These are phyloP conservation scores for Pseudozyma sp. DNA, from an alignment of 1,284 basidiomycete species.

Conservation along the genomic window DNA sequence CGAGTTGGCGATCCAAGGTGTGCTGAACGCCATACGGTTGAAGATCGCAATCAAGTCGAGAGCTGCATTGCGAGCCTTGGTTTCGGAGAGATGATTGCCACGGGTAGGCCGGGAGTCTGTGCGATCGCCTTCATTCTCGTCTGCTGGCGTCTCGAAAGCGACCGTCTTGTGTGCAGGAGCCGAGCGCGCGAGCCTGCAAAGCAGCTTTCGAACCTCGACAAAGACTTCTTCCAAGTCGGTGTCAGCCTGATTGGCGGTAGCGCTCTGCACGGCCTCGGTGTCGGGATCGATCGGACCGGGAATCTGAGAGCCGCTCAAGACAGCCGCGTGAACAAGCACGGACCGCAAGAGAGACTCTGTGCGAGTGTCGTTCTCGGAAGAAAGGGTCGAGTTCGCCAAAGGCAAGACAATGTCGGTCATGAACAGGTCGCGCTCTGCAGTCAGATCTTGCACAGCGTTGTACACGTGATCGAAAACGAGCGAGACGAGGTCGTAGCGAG, in stretches of 20 bases:
- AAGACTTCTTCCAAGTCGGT: slow-evolving; percentile 52
- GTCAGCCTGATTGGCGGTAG: slow-evolving; percentile 8
- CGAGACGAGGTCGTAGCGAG: slow-evolving; percentile 53
- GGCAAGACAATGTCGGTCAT: slow-evolving; percentile 61
- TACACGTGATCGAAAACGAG: slow-evolving; percentile 65
- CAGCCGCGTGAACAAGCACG: slow-evolving; percentile 63
- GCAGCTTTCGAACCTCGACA: slow-evolving; percentile 45
- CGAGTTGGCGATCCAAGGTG: slow-evolving; percentile 55
- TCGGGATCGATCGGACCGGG: slow-evolving; percentile 44
- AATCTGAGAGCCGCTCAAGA: slow-evolving; percentile 47
- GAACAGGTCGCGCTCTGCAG: slow-evolving; percentile 53
- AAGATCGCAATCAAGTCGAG: slow-evolving; percentile 65
- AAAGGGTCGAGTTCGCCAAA: slow-evolving; percentile 53
- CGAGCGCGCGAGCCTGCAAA: slow-evolving; percentile 43
- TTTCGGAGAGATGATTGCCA: slow-evolving; percentile 13
- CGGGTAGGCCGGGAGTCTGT: slow-evolving; percentile 7
- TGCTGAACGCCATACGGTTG: slow-evolving; percentile 64
- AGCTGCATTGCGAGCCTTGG: slow-evolving; percentile 51
- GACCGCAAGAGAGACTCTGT: slow-evolving; percentile 49
- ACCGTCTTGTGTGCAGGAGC: slow-evolving; percentile 17
- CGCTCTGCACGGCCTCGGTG: slow-evolving; percentile 20
- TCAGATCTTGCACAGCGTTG: slow-evolving; percentile 61
- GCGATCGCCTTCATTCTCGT: slow-evolving; percentile 12
- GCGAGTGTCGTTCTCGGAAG: slow-evolving; percentile 46
- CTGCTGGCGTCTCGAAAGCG: slow-evolving; percentile 16